A percentile compares a stretch with the other conserved stretches of the same genome.
phyloP scores from a whole-genome alignment of 306 rosid species.

The Morella rubra region DNA sequence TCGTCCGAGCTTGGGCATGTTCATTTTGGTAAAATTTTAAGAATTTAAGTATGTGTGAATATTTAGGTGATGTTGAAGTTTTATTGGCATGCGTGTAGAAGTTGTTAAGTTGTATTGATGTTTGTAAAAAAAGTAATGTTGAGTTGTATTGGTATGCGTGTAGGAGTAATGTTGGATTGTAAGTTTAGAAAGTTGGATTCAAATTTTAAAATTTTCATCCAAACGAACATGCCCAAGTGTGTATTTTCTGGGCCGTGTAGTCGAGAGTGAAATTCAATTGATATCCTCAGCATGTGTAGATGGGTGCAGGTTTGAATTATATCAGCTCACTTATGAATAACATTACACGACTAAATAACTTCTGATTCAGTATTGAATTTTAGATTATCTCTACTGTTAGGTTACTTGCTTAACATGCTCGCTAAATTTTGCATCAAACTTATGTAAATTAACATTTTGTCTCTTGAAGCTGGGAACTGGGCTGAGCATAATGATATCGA shows the following conservation, averaged over 20 bases:
- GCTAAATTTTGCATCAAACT: background rate
- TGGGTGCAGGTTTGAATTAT: background rate
- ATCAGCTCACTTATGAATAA: background rate
- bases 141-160: too few relatives aligned
- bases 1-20: slow-evolving; percentile 8
- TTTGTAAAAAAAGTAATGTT: too few relatives aligned
- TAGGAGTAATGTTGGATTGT: too few relatives aligned
- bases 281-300: background rate
- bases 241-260: background rate
- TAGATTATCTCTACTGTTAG: background rate
- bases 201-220: too few relatives aligned
- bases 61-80: too few relatives aligned
- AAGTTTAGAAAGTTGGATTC: too few relatives aligned
- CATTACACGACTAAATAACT: background rate
- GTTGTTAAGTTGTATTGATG: too few relatives aligned
- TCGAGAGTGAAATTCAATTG: background rate
- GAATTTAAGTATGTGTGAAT: too few relatives aligned
- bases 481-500: slow-evolving; percentile 77
- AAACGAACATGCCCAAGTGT: too few relatives aligned
- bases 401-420: background rate
- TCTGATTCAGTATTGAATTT: background rate
- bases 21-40: too few relatives aligned
- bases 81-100: too few relatives aligned
- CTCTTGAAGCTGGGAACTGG: slow-evolving; percentile 93
- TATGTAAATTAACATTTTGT: slow-evolving; percentile 13